Conservation (phyloP, 352 stramenopile species). For the Pythium rishiriense region DNA sequence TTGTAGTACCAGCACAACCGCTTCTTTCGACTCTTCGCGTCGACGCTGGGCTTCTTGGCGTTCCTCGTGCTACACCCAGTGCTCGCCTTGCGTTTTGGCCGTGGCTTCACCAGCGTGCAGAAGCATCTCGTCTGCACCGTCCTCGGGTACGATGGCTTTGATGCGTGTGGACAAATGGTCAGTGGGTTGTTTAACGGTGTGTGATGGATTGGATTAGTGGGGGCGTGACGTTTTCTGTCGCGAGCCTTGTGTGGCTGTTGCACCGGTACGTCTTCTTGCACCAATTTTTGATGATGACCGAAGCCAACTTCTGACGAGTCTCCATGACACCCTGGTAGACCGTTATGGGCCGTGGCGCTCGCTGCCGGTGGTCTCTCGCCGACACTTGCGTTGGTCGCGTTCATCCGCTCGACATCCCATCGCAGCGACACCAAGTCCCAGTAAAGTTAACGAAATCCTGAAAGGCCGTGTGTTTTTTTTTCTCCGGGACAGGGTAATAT, state of each 20-base stretch:
- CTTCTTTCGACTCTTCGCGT: slow-evolving; percentile 64
- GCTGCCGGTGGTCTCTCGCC: slow-evolving; percentile 35
- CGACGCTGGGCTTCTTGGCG: slow-evolving; percentile 63
- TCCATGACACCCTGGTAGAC: slow-evolving; percentile 27
- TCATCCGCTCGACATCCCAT: slow-evolving; percentile 11
- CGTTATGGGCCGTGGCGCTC: slow-evolving; percentile 48
- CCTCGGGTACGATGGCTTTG: slow-evolving; percentile 11
- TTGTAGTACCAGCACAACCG: slow-evolving; percentile 57
- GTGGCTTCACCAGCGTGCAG: slow-evolving; percentile 36
- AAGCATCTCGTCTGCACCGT: slow-evolving; percentile 35
- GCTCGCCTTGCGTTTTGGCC: slow-evolving; percentile 36
- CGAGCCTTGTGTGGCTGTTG: slow-evolving; percentile 48
- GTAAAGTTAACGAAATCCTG: slow-evolving; percentile 22
- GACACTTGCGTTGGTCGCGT: slow-evolving; percentile 30
- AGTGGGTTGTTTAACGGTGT: neutral
- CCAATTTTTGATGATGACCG: too few species aligned
- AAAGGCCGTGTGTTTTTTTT: slow-evolving; percentile 4
- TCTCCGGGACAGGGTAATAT: slow-evolving; percentile 30
- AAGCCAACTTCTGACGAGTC: neutral
- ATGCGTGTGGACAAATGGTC: neutral
- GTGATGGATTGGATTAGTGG: slow-evolving; percentile 24
- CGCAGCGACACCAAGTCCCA: slow-evolving; percentile 9
- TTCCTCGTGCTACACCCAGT: slow-evolving; percentile 56
- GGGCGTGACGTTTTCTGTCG: slow-evolving; percentile 52
- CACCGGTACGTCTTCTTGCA: slow-evolving; percentile 36